phyloP scores from a whole-genome alignment of 768 basidiomycete genomes.

The Amanita pallidorosea region DNA sequence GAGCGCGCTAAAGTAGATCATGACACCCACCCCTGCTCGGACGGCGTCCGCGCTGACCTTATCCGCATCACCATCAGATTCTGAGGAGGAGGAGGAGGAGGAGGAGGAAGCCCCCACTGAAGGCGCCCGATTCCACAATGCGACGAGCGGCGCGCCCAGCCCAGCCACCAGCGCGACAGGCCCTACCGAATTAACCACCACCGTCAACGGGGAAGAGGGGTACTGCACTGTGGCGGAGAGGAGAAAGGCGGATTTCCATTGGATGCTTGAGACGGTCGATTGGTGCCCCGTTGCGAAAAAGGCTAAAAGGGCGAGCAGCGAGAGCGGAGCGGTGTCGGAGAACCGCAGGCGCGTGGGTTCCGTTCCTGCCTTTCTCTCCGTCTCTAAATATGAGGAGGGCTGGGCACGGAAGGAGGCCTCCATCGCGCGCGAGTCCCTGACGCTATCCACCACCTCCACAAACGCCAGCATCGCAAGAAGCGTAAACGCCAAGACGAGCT shows the following conservation, averaged over 20 bases:
- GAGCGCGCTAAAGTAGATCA: constrained; percentile 57
- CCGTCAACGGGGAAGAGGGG: constrained; percentile 64
- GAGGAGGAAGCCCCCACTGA: constrained; percentile 1
- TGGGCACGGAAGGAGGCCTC: constrained; percentile 27
- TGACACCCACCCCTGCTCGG: constrained; percentile 51
- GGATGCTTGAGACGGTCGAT: constrained; percentile 76
- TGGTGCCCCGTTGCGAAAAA: constrained; percentile 94
- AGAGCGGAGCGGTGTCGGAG: constrained; percentile 60
- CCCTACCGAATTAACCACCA: constrained; percentile 70
- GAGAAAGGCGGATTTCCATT: constrained; percentile 93
- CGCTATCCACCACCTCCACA: constrained; percentile 74
- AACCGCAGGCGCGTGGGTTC: constrained; percentile 43
- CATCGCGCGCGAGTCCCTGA: constrained; percentile 56
- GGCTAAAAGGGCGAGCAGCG: constrained; percentile 61
- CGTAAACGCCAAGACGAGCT: constrained; percentile 59
- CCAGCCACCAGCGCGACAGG: constrained; percentile 49
- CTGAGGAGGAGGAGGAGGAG: too few relatives aligned
- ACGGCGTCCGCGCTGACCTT: constrained; percentile 28
- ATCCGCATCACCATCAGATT: constrained; percentile 8
- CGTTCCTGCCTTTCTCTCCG: too few relatives aligned
- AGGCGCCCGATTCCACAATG: constrained; percentile 79
- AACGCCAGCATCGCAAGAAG: constrained; percentile 61
- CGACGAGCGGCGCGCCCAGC: constrained; percentile 60
- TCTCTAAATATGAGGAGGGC: too few relatives aligned
- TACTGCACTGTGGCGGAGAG: constrained; percentile 60